Evolutionary conservation across 768 basidiomycete genomes (phyloP), one percentile per base, ranked within the genome.

Genomic region (Suillus clintonianus): DNA sequence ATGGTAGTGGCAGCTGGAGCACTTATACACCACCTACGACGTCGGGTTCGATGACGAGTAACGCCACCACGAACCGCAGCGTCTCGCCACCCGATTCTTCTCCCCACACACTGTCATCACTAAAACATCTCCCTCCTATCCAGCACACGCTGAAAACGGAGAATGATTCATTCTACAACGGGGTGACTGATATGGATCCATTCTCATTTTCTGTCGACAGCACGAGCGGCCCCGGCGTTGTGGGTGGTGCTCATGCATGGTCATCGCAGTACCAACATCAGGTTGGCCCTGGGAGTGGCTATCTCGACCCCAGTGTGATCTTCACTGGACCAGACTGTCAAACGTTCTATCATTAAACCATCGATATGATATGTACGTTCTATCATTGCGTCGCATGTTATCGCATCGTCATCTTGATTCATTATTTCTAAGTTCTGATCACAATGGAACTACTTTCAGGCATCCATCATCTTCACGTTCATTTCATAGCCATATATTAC

Each of bases 1-100:
- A 85, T 45, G 71, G 76, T 19, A 79, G 80, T 41, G 81, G 82
- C 62, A 82, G 83, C 19, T 89, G 88, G 88, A 81, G 85, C 5
- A 79, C 83, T 37, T 89, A 88, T 66, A 88, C 87, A 0, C 88
- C 88, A 34, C 87, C 87, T 1, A 80, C 85, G 1, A 88, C 87
- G 7, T 81, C 80, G 1, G 80, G 80, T 10, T 87, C 86, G 7
- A 76, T 81, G 22, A 78, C 82, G 6, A 75, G 76, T 55, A 67
- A 81, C 72, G 39, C 83, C 77, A n/a, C 83, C 77, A 34, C 77
- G 73, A 61, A 86, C 81, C 68, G 73, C 74, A 70, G 72, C 36
- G 73, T 74, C 36, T 74, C 81, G 13, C 73, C 69, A 65, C 43
- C 62, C 69, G 60, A 72, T 64, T 45, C 63, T 63, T 63, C 73